A percentile compares a stretch with the other conserved stretches of the same genome.
These are phyloP conservation scores for Leccinum rimulosum DNA, from an alignment of 768 basidiomycete genomes.

Conservation along the genomic window DNA sequence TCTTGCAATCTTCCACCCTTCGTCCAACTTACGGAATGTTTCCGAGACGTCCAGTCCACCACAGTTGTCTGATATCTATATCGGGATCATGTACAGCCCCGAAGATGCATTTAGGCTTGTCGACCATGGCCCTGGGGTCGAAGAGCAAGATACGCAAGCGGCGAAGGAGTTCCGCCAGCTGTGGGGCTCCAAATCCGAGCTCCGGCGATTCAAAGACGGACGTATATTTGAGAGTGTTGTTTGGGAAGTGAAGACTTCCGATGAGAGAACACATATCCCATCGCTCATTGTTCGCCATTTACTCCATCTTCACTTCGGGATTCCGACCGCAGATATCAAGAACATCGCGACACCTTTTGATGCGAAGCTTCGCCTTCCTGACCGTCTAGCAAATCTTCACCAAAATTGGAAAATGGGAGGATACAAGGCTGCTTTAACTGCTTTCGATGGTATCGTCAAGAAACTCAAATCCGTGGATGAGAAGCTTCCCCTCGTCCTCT, in stretches of 20 bases:
- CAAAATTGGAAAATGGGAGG: slow-evolving; percentile 41
- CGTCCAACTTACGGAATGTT: slow-evolving; percentile 42
- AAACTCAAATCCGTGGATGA: slow-evolving; percentile 70
- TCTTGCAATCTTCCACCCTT: slow-evolving; percentile 56
- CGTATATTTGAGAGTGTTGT: slow-evolving; percentile 92
- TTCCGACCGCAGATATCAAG: slow-evolving; percentile 49
- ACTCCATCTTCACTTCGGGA: slow-evolving; percentile 72
- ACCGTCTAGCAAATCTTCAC: slow-evolving; percentile 43
- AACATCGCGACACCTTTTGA: slow-evolving; percentile 64
- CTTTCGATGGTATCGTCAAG: slow-evolving; percentile 79
- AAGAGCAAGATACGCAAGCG: slow-evolving; percentile 50
- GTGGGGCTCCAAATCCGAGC: slow-evolving; percentile 92
- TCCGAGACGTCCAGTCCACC: slow-evolving; percentile 56
- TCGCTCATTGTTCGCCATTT: slow-evolving; percentile 71
- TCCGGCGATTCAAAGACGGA: slow-evolving; percentile 95
- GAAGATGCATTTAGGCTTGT: slow-evolving; percentile 79
- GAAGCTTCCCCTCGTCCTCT: slow-evolving; percentile 71
- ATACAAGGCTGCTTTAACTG: slow-evolving; percentile 70
- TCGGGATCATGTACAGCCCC: slow-evolving; percentile 77
- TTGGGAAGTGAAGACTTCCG: slow-evolving; percentile 82
- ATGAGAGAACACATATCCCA: slow-evolving; percentile 80
- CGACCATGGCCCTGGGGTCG: slow-evolving; percentile 85
- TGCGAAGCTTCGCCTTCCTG: slow-evolving; percentile 54
- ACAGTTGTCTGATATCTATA: slow-evolving; percentile 47
- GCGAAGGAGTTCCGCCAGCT: slow-evolving; percentile 69